Evolutionary conservation across 1,139 yeast species (phyloP).

Genomic region (Yamadazyma taylorii): DNA sequence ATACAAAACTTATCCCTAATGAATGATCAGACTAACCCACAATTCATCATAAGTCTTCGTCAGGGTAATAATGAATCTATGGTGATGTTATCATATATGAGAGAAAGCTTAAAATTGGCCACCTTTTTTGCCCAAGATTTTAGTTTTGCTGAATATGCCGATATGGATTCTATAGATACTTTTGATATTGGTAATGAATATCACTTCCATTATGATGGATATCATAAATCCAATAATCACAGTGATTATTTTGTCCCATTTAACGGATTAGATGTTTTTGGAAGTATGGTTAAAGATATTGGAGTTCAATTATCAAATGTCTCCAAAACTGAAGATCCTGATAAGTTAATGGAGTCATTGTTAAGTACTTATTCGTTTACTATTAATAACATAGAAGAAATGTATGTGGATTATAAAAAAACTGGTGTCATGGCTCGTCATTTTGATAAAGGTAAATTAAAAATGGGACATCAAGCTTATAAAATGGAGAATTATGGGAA

Average conservation of each 20-base stretch:
- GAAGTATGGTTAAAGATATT: slow-evolving; percentile 49
- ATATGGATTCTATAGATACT: slow-evolving; percentile 40
- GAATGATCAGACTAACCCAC: slow-evolving; percentile 11
- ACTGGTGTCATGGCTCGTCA: slow-evolving; percentile 15
- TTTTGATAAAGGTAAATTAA: slow-evolving; percentile 14
- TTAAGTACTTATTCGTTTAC: slow-evolving; percentile 33
- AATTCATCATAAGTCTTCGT: slow-evolving; percentile 11
- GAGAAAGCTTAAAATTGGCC: slow-evolving; percentile 51
- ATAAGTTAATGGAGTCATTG: slow-evolving; percentile 41
- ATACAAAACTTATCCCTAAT: slow-evolving; percentile 12
- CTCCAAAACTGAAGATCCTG: slow-evolving; percentile 37
- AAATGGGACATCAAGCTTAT: slow-evolving; percentile 14
- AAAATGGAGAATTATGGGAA: slow-evolving; percentile 14
- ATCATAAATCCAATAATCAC: slow-evolving; percentile 36
- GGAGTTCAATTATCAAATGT: slow-evolving; percentile 47
- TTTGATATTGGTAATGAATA: slow-evolving; percentile 42
- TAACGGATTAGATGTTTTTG: slow-evolving; percentile 47
- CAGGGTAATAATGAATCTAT: slow-evolving; percentile 16
- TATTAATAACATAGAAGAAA: slow-evolving; percentile 16
- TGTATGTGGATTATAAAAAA: slow-evolving; percentile 15
- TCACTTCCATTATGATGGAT: slow-evolving; percentile 49
- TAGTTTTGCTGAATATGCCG: slow-evolving; percentile 30
- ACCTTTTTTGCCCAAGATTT: slow-evolving; percentile 60
- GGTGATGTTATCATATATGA: slow-evolving; percentile 20
- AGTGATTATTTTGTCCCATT: slow-evolving; percentile 32